Evolutionary conservation across 176 grass and related monocot species (phyloP).

Genomic region (Lolium perenne): DNA sequence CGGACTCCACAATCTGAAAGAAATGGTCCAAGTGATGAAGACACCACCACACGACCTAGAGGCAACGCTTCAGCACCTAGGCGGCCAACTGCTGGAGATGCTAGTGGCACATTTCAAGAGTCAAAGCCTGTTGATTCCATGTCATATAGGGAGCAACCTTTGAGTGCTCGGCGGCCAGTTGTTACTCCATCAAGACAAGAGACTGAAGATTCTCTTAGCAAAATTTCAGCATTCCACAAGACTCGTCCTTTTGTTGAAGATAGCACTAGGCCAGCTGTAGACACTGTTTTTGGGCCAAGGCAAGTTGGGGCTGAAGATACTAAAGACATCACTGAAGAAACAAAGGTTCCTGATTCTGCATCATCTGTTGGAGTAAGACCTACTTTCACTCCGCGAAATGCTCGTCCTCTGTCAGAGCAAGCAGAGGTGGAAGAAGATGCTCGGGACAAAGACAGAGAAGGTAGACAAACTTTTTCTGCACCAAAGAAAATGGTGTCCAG

Average conservation of each 20-base stretch:
- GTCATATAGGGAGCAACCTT: constrained; percentile 29
- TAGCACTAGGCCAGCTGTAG: constrained; percentile 20
- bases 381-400: constrained; percentile 1
- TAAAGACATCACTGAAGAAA: constrained; percentile 36
- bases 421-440: background rate
- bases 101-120: constrained; percentile 14
- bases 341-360: constrained; percentile 39
- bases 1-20: constrained; percentile 27
- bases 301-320: constrained; percentile 12
- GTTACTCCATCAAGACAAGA: constrained; percentile 30
- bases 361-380: constrained; percentile 3
- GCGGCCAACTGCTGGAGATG: constrained; percentile 27
- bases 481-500: constrained; percentile 27
- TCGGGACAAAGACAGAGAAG: constrained; percentile 23
- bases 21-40: constrained; percentile 25
- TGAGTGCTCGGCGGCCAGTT: constrained; percentile 4
- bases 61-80: constrained; percentile 22
- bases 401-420: constrained; percentile 31
- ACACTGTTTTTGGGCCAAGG: constrained; percentile 16
- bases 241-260: constrained; percentile 27
- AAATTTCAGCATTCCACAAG: constrained; percentile 34
- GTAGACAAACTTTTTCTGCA: constrained; percentile 24
- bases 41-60: background rate
- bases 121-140: constrained; percentile 21
- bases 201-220: background rate